phyloP scores from a whole-genome alignment of 2,329 filamentous ascomycete species.

The Trichoderma asperellum region DNA sequence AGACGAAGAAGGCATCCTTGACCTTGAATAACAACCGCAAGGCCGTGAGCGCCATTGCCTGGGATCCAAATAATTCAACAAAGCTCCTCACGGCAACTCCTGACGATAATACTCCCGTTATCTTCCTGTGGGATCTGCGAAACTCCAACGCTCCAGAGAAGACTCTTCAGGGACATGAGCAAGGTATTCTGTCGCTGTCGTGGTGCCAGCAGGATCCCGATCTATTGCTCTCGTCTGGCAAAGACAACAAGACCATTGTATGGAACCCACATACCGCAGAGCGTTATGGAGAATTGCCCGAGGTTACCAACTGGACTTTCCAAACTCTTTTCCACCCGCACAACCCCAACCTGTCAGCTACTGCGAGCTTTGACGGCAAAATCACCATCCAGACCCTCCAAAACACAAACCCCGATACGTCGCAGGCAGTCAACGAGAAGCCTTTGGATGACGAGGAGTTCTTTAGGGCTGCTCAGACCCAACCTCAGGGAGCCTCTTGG shows the following conservation, averaged over 20 bases:
- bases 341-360: conserved; percentile 90
- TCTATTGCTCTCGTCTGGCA: conserved; percentile 88
- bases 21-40: conserved; percentile 96
- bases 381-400: conserved; percentile 93
- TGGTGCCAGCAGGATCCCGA: conserved; percentile 94
- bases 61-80: conserved; percentile 95
- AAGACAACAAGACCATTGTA: conserved; percentile 92
- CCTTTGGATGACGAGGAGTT: conserved; percentile 91
- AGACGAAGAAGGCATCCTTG: conserved; percentile 95
- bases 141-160: conserved; percentile 95
- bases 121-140: conserved; percentile 90
- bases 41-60: conserved; percentile 91
- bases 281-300: conserved; percentile 86
- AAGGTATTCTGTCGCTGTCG: conserved; percentile 88
- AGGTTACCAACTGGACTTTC: conserved; percentile 99
- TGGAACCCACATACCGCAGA: conserved; percentile 96
- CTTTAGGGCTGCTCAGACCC: conserved; percentile 89
- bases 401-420: conserved; percentile 81
- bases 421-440: conserved; percentile 67
- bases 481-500: conserved; percentile 89
- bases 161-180: conserved; percentile 88
- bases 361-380: conserved; percentile 95
- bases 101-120: conserved; percentile 83
- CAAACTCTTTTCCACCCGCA: conserved; percentile 91
- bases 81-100: conserved; percentile 92